Evolutionary conservation across 2,329 filamentous ascomycete genomes (phyloP).

Genomic region (Trichophaea hybrida): DNA sequence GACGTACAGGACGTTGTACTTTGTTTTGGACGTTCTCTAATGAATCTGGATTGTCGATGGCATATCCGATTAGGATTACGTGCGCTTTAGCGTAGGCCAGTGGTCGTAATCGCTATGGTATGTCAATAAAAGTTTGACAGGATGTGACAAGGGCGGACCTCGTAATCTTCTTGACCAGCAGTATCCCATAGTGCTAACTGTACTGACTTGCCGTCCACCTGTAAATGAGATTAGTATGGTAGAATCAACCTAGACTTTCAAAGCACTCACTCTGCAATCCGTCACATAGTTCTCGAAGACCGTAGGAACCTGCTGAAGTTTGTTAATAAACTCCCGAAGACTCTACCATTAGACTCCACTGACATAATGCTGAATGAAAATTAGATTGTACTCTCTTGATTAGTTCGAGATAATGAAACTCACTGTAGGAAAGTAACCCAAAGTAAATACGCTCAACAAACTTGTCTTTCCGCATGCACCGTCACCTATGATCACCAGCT

Average conservation of each 20-base stretch:
- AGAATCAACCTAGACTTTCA: background rate
- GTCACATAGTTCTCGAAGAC: constrained; percentile 99
- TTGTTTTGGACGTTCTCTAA: constrained; percentile 98
- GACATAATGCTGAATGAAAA: constrained; percentile 34
- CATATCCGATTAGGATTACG: constrained; percentile 91
- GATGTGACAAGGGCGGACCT: constrained; percentile 32
- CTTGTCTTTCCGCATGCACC: constrained; percentile 98
- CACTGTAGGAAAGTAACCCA: constrained; percentile 95
- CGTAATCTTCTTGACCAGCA: constrained; percentile 98
- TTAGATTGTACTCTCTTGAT: background rate
- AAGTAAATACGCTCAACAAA: constrained; percentile 89
- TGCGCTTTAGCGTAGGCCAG: constrained; percentile 95
- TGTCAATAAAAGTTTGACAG: constrained; percentile 1
- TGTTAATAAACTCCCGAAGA: constrained; percentile 10
- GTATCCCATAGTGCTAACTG: constrained; percentile 98
- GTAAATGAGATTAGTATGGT: background rate
- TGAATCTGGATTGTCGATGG: constrained; percentile 87
- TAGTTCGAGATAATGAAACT: constrained; percentile 33
- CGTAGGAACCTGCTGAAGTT: constrained; percentile 58
- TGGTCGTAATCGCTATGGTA: constrained; percentile 55
- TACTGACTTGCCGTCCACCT: constrained; percentile 79
- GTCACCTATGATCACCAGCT: constrained; percentile 91
- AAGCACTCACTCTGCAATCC: constrained; percentile 67
- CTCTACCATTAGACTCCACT: constrained; percentile 14
- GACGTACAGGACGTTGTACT: constrained; percentile 34